Base-by-base conservation (phyloP, 352 stramenopile species). In the Globisporangium canariense region DNA sequence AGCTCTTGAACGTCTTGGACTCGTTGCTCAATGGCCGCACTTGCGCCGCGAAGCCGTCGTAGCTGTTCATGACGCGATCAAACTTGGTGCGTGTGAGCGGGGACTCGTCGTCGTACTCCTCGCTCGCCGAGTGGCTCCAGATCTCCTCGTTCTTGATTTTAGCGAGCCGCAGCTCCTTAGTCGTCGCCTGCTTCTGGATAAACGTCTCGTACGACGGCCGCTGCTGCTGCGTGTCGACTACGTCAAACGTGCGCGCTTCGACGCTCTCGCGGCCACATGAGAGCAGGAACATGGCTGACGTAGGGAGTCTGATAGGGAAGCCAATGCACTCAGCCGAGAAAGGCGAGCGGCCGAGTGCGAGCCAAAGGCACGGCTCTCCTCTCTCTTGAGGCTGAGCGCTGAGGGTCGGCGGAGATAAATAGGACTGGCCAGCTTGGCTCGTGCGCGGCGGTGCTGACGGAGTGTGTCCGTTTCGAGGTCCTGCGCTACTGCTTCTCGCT, bases 41-140 rank as follows among this genome's bases (percentile, higher is more conserved):
- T 50, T 69, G 64, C 4, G 68, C 68, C 16, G 70, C 68, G 22
- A 77, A 73, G 46, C 71, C 70, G 53, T 81, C 70, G 70, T 78
- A 74, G 30, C 67, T 68, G 58, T 71, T 76, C 45, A 76, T 66
- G 2, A 65, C 66, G 13, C 13, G 25, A 28, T 74, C 62, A 0
- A 71, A 53, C 22, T 54, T 53, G 47, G 38, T 57, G 25, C 22
- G 25, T 9, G 40, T 38, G 14, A 47, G 16, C 9, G 41, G 28
- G 0, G 46, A 46, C 7, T 58, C 56, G 50, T 68, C 63, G n/a
- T 68, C 63, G 38, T 65, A 50, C 25, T 52, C 50, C n/a, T 58
- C 64, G 58, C 64, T 69, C 14, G 56, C 64, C 38, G 64, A 69
- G 28, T 65, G 64, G 38, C 38, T 64, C 64, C 64, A 69, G 36